These are phyloP conservation scores for Leptographium procerum DNA, from an alignment of 2,329 filamentous ascomycete species.

Conservation along the genomic window DNA sequence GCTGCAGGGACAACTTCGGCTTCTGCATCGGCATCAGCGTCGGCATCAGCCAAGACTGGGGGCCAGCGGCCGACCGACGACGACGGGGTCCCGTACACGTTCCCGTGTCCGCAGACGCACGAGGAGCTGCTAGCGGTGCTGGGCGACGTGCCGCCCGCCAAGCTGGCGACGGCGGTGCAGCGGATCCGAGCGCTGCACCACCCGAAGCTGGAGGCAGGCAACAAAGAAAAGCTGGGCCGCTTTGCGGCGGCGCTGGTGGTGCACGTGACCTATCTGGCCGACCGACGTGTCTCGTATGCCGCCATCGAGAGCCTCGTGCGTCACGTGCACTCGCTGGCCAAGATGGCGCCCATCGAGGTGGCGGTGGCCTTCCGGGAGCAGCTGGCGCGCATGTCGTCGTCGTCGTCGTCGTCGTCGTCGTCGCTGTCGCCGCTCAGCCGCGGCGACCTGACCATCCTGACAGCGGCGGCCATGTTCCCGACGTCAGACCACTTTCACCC, in stretches of 20 bases:
- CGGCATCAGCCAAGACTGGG: too few relatives aligned
- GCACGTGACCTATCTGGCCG: slow-evolving; percentile 40
- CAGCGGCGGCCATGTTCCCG: slow-evolving; percentile 75
- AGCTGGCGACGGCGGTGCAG: slow-evolving; percentile 70
- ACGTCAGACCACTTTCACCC: slow-evolving; percentile 97
- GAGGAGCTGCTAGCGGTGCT: slow-evolving; percentile 61
- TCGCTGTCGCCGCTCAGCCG: slow-evolving; percentile 30
- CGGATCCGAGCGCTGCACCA: slow-evolving; percentile 88
- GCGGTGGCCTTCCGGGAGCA: slow-evolving; percentile 66
- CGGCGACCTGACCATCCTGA: slow-evolving; percentile 74
- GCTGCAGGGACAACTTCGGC: slow-evolving; percentile 18
- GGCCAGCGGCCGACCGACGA: slow-evolving; percentile 28
- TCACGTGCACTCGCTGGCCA: slow-evolving; percentile 85
- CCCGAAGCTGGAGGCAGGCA: slow-evolving; percentile 70
- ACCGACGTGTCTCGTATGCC: slow-evolving; percentile 15
- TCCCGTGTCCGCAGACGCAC: slow-evolving; percentile 70
- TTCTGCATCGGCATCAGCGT: not conserved
- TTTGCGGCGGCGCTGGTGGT: slow-evolving; percentile 59
- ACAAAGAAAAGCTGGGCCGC: slow-evolving; percentile 68
- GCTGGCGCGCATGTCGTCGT: slow-evolving; percentile 41
- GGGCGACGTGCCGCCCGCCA: slow-evolving; percentile 46
- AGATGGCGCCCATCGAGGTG: slow-evolving; percentile 70
- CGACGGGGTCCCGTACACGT: slow-evolving; percentile 66
- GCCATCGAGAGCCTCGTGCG: slow-evolving; percentile 61
- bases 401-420: slow-evolving; percentile 30